These are phyloP conservation scores for Sarcodon aspratus DNA, from an alignment of 768 basidiomycete species.

Conservation along the genomic window DNA sequence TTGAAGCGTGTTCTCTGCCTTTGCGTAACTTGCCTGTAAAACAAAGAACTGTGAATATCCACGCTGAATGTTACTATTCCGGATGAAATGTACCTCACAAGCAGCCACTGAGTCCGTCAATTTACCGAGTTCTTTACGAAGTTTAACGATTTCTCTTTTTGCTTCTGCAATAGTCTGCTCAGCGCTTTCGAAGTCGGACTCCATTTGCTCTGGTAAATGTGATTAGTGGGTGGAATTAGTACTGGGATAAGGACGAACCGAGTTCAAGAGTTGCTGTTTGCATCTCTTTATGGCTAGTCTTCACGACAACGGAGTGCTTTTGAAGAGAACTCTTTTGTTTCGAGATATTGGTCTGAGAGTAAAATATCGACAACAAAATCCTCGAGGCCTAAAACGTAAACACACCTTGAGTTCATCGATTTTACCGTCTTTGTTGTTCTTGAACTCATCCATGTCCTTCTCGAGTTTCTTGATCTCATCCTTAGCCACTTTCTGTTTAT, in stretches of 20 bases:
- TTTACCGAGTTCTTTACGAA: constrained; percentile 52
- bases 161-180: constrained; percentile 31
- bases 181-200: constrained; percentile 55
- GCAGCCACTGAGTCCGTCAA: constrained; percentile 36
- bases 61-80: constrained; percentile 1
- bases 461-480: constrained; percentile 81
- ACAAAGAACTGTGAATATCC: neutral
- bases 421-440: constrained; percentile 97
- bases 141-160: constrained; percentile 33
- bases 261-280: constrained; percentile 82
- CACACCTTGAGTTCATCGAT: constrained; percentile 84
- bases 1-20: constrained; percentile 60
- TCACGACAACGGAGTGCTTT: constrained; percentile 72
- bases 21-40: constrained; percentile 40
- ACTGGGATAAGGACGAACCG: constrained; percentile 35
- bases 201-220: constrained; percentile 56
- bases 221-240: neutral
- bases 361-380: neutral
- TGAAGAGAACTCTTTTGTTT: constrained; percentile 74
- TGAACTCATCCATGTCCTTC: constrained; percentile 97
- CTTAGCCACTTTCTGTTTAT: constrained; percentile 67
- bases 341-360: constrained; percentile 56
- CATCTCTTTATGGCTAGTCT: constrained; percentile 80
- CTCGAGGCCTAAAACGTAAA: neutral
- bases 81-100: constrained; percentile 28